Percentiles rank a stretch among this genome's conserved stretches.
phyloP scores from a whole-genome alignment of 2,329 filamentous ascomycete genomes.

The Scedosporium minutisporum region DNA sequence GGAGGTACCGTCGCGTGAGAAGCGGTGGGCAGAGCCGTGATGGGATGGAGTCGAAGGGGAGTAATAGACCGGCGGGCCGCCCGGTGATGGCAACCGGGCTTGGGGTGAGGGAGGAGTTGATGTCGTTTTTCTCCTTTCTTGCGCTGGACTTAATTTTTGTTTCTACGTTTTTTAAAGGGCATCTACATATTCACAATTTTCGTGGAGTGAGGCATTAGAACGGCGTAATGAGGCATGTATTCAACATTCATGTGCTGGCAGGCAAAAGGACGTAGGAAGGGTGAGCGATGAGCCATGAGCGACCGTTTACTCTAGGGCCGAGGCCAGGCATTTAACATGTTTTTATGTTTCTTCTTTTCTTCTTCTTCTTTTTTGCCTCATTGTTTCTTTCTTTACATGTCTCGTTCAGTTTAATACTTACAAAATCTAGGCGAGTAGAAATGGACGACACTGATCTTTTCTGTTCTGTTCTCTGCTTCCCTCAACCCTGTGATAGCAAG shows the following conservation, averaged over 20 bases:
- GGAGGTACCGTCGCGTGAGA: slow-evolving; percentile 65
- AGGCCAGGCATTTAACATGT: not conserved
- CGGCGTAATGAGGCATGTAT: slow-evolving; percentile 8
- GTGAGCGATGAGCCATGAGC: not conserved
- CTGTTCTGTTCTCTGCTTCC: not conserved
- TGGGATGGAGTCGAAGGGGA: not conserved
- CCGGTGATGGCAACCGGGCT: too few species aligned
- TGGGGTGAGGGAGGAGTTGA: too few species aligned
- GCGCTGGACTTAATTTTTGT: not conserved
- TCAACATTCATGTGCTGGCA: slow-evolving; percentile 8
- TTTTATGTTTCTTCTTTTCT: not conserved
- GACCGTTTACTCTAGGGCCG: slow-evolving; percentile 1
- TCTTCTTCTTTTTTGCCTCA: not conserved
- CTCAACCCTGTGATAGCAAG: not conserved
- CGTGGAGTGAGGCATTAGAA: slow-evolving; percentile 1
- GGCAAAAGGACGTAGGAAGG: not conserved
- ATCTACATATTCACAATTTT: not conserved
- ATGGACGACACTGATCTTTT: not conserved
- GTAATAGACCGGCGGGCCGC: not conserved
- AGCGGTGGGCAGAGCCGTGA: slow-evolving; percentile 59
- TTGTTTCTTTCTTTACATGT: not conserved
- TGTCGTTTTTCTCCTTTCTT: not conserved
- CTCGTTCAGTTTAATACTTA: not conserved
- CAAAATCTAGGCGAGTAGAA: not conserved
- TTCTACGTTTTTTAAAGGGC: not conserved